phyloP scores from a whole-genome alignment of 2,329 filamentous ascomycete species.

The Phialophora macrospora region DNA sequence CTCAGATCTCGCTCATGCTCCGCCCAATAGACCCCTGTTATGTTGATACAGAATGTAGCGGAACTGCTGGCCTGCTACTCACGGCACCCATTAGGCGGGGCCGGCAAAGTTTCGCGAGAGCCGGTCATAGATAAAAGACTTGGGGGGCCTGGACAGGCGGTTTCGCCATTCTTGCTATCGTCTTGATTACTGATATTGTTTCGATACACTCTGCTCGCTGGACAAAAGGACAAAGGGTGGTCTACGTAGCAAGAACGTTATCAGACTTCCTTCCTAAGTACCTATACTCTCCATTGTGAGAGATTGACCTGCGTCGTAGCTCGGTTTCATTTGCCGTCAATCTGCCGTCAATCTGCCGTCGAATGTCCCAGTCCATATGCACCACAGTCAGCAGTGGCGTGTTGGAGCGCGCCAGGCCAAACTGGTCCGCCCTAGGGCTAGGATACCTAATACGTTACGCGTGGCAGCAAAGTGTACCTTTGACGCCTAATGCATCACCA shows the following conservation, averaged over 20 bases:
- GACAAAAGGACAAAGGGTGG: neutral
- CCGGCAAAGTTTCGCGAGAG: neutral
- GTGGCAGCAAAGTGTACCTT: neutral
- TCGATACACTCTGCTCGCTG: neutral
- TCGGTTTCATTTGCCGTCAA: neutral
- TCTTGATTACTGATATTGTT: constrained; percentile 1
- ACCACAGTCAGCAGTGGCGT: constrained; percentile 15
- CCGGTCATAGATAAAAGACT: neutral
- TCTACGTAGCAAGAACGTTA: neutral
- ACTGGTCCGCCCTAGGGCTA: neutral
- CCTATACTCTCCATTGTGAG: neutral
- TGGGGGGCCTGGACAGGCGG: neutral
- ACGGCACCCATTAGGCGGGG: neutral
- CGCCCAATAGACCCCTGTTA: neutral
- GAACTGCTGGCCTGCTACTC: neutral
- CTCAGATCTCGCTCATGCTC: neutral
- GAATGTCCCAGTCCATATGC: neutral
- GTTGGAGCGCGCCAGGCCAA: neutral
- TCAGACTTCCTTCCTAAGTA: neutral
- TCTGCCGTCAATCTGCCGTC: too few species aligned
- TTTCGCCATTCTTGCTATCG: neutral
- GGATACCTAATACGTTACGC: neutral
- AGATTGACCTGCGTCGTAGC: neutral
- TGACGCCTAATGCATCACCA: constrained; percentile 1
- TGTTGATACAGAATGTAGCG: neutral